A percentile compares a stretch with the other conserved stretches of the same genome.
phyloP scores from a whole-genome alignment of 2,329 filamentous ascomycete species.

The Scedosporium apiospermum region DNA sequence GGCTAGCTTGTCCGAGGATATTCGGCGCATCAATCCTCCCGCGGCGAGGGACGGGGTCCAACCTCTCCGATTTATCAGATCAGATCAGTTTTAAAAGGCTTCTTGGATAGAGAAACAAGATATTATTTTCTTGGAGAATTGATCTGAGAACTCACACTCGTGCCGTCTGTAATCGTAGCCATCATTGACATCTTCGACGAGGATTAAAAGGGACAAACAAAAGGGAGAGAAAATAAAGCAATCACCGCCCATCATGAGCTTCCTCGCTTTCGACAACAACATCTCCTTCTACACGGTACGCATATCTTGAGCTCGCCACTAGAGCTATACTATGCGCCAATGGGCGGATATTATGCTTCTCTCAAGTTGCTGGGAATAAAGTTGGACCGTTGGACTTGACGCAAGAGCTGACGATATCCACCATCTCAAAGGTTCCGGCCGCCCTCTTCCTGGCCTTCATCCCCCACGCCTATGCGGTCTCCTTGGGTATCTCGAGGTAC shows the following conservation, averaged over 20 bases:
- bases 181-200: no score
- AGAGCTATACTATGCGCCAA: neutral
- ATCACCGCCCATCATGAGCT: neutral
- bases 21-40: neutral
- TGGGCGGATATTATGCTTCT: no score
- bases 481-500: constrained; percentile 21
- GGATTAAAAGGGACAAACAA: no score
- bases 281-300: constrained; percentile 18
- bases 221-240: neutral
- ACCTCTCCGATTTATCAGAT: neutral
- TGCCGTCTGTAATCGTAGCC: neutral
- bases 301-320: neutral
- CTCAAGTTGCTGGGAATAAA: no score
- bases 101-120: neutral
- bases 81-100: neutral
- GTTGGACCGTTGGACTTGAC: no score
- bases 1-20: neutral
- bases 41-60: neutral
- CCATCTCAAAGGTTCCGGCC: constrained; percentile 26
- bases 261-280: constrained; percentile 24
- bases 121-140: no score
- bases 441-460: constrained; percentile 24
- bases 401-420: neutral
- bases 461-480: constrained; percentile 24
- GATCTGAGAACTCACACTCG: no score